Base-by-base conservation (phyloP, 2,329 filamentous ascomycete genomes). In the Aciculosporium take region DNA sequence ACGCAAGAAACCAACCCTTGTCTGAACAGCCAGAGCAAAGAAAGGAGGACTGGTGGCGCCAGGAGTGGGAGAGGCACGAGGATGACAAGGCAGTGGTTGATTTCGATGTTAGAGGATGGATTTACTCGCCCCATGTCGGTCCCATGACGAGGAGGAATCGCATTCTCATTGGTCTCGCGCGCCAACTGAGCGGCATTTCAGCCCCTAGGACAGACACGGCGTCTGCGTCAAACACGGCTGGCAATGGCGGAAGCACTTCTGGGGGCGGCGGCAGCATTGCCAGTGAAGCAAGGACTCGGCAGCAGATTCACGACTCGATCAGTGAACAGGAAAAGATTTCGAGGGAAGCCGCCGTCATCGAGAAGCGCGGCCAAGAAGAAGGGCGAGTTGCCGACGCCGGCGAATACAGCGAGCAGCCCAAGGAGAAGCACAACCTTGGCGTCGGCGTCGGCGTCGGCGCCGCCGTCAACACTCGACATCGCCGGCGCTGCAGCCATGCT, bases 81-180 rank as follows among this genome's bases (percentile, higher is more conserved):
- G 80, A 89, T 45, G 79, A 87, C 53, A 83, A 82, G 57, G 86
- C 88, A 0, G 68, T 95, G 4, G 84, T 95, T 1, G 89, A 96
- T 55, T 85, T 96, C 5, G 89, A 98, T 57, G 85, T 98, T 20
- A 74, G 89, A 50, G 91, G 91, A 12, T 98, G 93, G 91, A 75
- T 96, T 39, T 98, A 94, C 59, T 77, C 79, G 30, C 89, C 89
- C 15, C 84, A 89, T 53, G 73, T 72, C 49, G 87, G 86, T 0
- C 87, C 85, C 4, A 79, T 95, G 73, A 89, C 76, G 21, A 74
- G 88, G 50, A 86, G 86, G 53, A 93, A 95, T 53, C 75, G 91
- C 29, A 68, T 96, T 46, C 68, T 95, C 52, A 77, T 98, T 41
- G 85, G 88, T 0, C 68, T 96, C 20, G 89, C 89, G 12, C 74